Conservation (phyloP, 2,329 filamentous ascomycete species). For the Neophaeococcomyces aloes region DNA sequence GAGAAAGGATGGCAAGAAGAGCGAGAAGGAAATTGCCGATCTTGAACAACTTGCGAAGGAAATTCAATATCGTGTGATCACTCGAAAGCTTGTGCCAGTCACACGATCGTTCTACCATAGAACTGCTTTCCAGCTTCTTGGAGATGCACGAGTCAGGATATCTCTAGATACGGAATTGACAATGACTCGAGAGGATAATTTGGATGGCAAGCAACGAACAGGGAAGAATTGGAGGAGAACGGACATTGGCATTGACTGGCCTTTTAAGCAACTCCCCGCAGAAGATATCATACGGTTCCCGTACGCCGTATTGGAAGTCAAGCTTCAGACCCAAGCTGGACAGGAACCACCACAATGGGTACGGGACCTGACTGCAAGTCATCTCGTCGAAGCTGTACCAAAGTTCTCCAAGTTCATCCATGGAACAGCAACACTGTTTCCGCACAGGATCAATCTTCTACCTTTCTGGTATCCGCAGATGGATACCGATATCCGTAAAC, state of each 20-base stretch:
- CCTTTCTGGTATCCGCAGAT: constrained; percentile 99
- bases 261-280: constrained; percentile 76
- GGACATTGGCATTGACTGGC: constrained; percentile 94
- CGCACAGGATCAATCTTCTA: constrained; percentile 73
- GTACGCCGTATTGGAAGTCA: constrained; percentile 92
- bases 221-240: constrained; percentile 92
- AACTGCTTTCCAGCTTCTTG: constrained; percentile 92
- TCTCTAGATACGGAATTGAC: constrained; percentile 93
- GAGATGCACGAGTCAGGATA: constrained; percentile 89
- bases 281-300: constrained; percentile 86
- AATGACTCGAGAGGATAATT: constrained; percentile 90
- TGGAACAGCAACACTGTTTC: constrained; percentile 78
- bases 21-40: constrained; percentile 76
- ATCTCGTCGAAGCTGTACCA: constrained; percentile 94
- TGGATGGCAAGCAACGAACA: constrained; percentile 64
- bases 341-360: constrained; percentile 97
- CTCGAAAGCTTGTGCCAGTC: constrained; percentile 76
- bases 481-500: constrained; percentile 94
- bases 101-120: constrained; percentile 97
- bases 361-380: constrained; percentile 79
- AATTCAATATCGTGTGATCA: constrained; percentile 85
- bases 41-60: constrained; percentile 83
- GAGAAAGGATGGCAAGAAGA: constrained; percentile 88
- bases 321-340: constrained; percentile 89
- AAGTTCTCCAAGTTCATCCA: constrained; percentile 99